Evolutionary conservation across 768 basidiomycete genomes (phyloP), one percentile per base, ranked within the genome.

Genomic region (Tricholoma sp.): DNA sequence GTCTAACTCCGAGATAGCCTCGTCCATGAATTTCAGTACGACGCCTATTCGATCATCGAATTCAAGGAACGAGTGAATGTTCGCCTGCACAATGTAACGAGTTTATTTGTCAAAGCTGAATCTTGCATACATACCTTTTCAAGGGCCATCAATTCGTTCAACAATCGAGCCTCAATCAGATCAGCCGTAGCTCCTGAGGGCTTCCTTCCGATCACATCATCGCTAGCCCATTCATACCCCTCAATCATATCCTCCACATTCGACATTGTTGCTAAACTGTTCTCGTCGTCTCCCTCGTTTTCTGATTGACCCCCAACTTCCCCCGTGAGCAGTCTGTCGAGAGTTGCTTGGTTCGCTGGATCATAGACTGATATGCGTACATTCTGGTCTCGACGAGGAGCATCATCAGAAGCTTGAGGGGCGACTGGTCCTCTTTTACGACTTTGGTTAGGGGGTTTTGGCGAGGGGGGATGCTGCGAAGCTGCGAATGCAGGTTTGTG

Each of bases 221-320:
- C 89, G 59, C 85, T 88, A 4, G 91, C 87, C 94, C 94, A 98
- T 70, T 98, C 97, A 65, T 97, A 97, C 0, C 97, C 95, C 65
- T 99, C 97, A 22, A 99, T 79, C 93, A 99, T 95, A 69, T 99
- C 97, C 68, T 99, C 97, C 2, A 99, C 94, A 70, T 85, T 97
- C 5, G 88, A 76, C 73, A 99, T 79, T 3, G 91, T 92, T 8
- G 87, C 90, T 61, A 91, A 87, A 10, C 83, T 80, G 56, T 81
- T 84, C 63, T 91, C 90, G 54, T 88, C 88, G 56, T 86, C 86
- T 11, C 78, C 83, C 14, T 81, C 81, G 8, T 73, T 75, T 27
- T 83, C 84, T 22, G 80, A 58, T 55, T 72, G 69, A 34, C 63
- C 62, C 46, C 69, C 80, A 9, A 72, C 67, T 22, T 68, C 76